Base-by-base conservation (phyloP, 2,329 filamentous ascomycete species). In the Exophiala calicioides region DNA sequence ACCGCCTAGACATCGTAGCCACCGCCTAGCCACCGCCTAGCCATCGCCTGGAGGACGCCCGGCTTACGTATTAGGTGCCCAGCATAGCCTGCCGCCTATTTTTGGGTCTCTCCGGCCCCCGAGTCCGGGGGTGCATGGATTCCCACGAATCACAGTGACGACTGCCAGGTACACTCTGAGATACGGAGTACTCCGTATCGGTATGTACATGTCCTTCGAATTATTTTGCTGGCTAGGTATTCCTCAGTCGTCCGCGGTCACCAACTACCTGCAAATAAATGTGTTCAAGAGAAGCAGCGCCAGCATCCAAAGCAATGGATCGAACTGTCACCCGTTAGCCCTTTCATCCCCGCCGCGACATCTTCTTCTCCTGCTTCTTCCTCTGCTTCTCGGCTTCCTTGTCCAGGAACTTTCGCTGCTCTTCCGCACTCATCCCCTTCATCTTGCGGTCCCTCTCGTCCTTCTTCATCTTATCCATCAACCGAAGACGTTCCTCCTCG, bases 401-500 rank as follows among this genome's bases (percentile, higher is more conserved):
- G 59, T 90, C 87, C 45, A 91, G 77, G 65, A 83, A 91, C 72
- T 88, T 90, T 75, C 88, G 87, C 76, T 91, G 88, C 51, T 86
- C 85, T 68, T 90, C 89, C 44, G 88, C 86, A 61, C 85, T 85
- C 61, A 91, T 78, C 9, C 52, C 78, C 62, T 84, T 86, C 55
- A 93, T 77, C 65, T 90, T 83, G 58, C 84, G 82, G 61, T 96
- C 91, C 43, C 90, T 81, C 79, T 97, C 94, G 62, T 86, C 82
- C 74, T 96, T 95, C 71, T 85, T 90, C 66, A 85, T 74, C 69
- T 81, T 69, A 76, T 82, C 63, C 51, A 70, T 58, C 58, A 68
- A 51, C 62, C 62, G 39, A 62, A 76, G 75, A 44, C 80, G 69
- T 66, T 83, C 81, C 63, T 82, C 80, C 10, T 79, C 78, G 65